These are phyloP conservation scores for Calonectria naviculata DNA, from an alignment of 2,329 filamentous ascomycete genomes.

Conservation along the genomic window DNA sequence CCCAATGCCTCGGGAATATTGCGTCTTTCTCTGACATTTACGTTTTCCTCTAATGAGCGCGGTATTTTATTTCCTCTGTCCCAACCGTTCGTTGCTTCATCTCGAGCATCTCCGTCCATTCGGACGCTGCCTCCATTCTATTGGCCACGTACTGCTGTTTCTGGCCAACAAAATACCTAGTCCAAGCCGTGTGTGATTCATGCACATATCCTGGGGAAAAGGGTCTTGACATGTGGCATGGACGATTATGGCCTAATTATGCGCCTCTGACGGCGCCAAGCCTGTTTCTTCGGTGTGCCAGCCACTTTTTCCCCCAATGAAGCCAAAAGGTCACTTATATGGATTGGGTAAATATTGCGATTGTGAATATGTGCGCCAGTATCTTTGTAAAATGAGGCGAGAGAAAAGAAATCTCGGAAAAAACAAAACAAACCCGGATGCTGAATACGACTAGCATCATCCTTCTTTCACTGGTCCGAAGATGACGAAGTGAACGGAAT, in stretches of 20 bases:
- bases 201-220: background rate
- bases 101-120: background rate
- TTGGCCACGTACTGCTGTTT: background rate
- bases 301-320: background rate
- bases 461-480: background rate
- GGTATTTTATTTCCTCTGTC: background rate
- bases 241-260: background rate
- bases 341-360: background rate
- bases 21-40: background rate
- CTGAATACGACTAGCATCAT: background rate
- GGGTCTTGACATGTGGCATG: constrained; percentile 1
- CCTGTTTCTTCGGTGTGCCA: background rate
- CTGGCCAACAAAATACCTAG: background rate
- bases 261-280: constrained; percentile 4
- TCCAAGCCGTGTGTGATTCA: background rate
- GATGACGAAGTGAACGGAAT: background rate
- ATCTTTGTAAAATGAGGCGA: background rate
- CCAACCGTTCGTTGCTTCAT: background rate
- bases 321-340: background rate
- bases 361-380: background rate
- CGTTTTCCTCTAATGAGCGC: background rate
- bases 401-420: background rate
- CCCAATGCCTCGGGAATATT: background rate
- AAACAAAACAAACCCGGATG: background rate
- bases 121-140: background rate